phyloP scores from a whole-genome alignment of 2,329 filamentous ascomycete genomes.

The Myriosclerotinia duriaeana region DNA sequence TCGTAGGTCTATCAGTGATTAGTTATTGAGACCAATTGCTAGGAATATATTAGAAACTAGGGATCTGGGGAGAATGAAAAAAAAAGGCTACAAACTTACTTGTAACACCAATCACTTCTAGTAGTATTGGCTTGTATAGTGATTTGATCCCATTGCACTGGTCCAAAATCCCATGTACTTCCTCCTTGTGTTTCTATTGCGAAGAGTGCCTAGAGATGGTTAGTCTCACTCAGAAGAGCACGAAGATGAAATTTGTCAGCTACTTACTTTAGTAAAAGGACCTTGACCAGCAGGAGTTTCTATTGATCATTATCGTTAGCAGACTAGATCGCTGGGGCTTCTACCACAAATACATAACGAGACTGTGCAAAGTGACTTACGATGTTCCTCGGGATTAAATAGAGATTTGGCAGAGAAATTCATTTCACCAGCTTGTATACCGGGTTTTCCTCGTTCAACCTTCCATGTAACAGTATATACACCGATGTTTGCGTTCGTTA shows the following conservation, averaged over 20 bases:
- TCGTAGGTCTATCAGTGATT: not conserved
- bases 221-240: not conserved
- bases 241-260: not conserved
- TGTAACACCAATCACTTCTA: constrained; percentile 4
- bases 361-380: not conserved
- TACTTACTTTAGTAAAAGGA: not conserved
- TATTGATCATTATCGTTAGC: not conserved
- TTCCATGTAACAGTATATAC: constrained; percentile 12
- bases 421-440: not conserved
- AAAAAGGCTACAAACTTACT: not conserved
- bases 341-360: not conserved
- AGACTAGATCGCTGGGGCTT: no score
- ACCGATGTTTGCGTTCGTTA: not conserved
- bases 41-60: not conserved
- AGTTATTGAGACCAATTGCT: not conserved
- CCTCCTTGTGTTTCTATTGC: constrained; percentile 9
- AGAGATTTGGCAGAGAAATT: not conserved
- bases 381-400: not conserved
- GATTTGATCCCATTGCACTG: constrained; percentile 13
- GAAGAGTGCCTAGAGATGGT: not conserved
- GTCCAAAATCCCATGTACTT: constrained; percentile 3
- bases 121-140: constrained; percentile 7
- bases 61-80: not conserved
- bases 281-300: constrained; percentile 1
- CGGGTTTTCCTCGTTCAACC: not conserved